phyloP scores from a whole-genome alignment of 352 stramenopile species.

The Pythium oligandrum region DNA sequence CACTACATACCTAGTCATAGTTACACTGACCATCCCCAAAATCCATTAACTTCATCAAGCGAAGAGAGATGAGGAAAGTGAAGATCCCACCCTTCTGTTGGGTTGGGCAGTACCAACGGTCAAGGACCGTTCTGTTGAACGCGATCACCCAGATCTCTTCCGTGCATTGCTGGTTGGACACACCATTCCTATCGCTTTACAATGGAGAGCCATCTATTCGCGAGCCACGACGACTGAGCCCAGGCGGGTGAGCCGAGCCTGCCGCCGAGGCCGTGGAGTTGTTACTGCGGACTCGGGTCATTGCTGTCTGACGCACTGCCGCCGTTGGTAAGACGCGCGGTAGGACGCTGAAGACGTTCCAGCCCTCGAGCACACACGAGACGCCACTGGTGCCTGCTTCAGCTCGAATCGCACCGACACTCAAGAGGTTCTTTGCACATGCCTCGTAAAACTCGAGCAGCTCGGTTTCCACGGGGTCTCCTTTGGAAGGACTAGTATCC shows the following conservation, averaged over 20 bases:
- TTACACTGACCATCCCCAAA: conserved; percentile 47
- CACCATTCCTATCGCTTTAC: too few species aligned
- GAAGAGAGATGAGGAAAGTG: conserved; percentile 4
- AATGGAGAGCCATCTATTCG: too few species aligned
- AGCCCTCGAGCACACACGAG: conserved; percentile 51
- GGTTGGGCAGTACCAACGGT: conserved; percentile 3
- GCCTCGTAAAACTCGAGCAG: conserved; percentile 59
- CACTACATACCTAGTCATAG: conserved; percentile 43
- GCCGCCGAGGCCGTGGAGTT: too few species aligned
- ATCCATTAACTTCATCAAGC: neutral
- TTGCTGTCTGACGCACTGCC: neutral
- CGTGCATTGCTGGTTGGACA: too few species aligned
- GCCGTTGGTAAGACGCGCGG: conserved; percentile 33
- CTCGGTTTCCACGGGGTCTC: conserved; percentile 31
- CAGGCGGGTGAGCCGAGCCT: too few species aligned
- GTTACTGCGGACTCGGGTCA: too few species aligned
- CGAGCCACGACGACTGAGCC: too few species aligned
- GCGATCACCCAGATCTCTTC: neutral
- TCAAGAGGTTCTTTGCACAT: conserved; percentile 40
- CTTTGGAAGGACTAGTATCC: too few species aligned
- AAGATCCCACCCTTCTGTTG: neutral
- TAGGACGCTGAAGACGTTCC: conserved; percentile 60
- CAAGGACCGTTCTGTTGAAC: conserved; percentile 4
- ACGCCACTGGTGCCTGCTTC: conserved; percentile 66
- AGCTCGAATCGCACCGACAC: conserved; percentile 40